Percentiles rank a stretch among this genome's conserved stretches.
These are phyloP conservation scores for Tuber melanosporum DNA, from an alignment of 495 filamentous ascomycete species.

Conservation along the genomic window DNA sequence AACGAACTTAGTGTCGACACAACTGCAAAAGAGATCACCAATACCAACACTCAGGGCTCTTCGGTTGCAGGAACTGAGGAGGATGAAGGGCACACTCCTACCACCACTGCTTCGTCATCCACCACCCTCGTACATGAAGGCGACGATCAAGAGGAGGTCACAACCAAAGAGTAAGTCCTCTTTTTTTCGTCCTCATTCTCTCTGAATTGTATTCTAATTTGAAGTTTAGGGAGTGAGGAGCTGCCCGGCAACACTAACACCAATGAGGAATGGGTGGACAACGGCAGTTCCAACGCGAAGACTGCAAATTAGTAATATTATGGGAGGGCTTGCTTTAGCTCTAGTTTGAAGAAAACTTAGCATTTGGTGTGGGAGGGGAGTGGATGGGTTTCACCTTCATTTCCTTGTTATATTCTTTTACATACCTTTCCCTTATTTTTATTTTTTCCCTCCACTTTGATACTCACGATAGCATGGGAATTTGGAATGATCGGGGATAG, in stretches of 20 bases:
- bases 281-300: not conserved
- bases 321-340: not conserved
- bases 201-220: not conserved
- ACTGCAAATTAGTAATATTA: not conserved
- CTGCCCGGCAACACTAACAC: not conserved
- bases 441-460: not conserved
- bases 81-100: constrained; percentile 39
- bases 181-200: not conserved
- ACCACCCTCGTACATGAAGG: constrained; percentile 39
- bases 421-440: not conserved
- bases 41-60: not conserved
- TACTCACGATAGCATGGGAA: not conserved
- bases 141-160: constrained; percentile 24
- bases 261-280: not conserved
- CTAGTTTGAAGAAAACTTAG: not conserved
- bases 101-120: constrained; percentile 33
- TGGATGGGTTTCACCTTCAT: not conserved
- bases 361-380: not conserved
- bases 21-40: not conserved
- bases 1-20: not conserved
- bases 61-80: constrained; percentile 11
- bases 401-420: not conserved
- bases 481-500: not conserved
- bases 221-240: not conserved
- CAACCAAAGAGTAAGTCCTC: constrained; percentile 18